Evolutionary conservation across 306 rosid species (phyloP), one percentile per base, ranked within the genome.

Genomic region (Quercus suber): DNA sequence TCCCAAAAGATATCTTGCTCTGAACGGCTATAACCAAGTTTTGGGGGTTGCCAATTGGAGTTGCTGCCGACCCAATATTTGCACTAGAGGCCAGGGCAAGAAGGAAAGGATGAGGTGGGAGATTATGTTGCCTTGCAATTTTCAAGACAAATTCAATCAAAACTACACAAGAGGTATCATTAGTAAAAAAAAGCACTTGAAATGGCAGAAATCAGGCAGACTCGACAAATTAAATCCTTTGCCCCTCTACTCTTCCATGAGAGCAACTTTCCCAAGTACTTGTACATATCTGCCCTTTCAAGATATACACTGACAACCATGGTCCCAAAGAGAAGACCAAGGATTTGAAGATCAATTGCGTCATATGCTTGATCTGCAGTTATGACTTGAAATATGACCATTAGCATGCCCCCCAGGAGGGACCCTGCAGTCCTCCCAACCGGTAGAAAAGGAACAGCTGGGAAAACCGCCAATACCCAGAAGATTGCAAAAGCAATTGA

Each of bases 21-120:
- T 84, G 86, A 55, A 95, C 85, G 28, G 97, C 99, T 77, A 91
- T 95, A 67, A 95, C 90, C 71, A 93, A 84, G 82, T 93, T 95
- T 59, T 95, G 21, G 99, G 19, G 99, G 58, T 95, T 95, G 14
- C 98, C 99, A 43, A 95, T 95, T 0, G 98, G 98, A 18, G 99
- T 93, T 2, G 96, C 94, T 19, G 99, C 71, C 17, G 98, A 95
- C 13, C 98, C 99, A 73, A 92, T 95, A 63, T 95, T 95, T 53
- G 98, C 89, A 86, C 97, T 91, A 23, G 99, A 82, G 33, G 99
- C 98, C 79, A 95, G 93, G 13, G 99, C 99, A 73, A 95, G 99
- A 19, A 92, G 80, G 51, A 91, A 90, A 23, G 99, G 99, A 21
- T 86, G 96, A 1, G 99, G 98, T 51, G 99, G 99, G 23, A 95